phyloP scores from a whole-genome alignment of 176 grass and related monocot genomes.

The Panicum miliaceum region DNA sequence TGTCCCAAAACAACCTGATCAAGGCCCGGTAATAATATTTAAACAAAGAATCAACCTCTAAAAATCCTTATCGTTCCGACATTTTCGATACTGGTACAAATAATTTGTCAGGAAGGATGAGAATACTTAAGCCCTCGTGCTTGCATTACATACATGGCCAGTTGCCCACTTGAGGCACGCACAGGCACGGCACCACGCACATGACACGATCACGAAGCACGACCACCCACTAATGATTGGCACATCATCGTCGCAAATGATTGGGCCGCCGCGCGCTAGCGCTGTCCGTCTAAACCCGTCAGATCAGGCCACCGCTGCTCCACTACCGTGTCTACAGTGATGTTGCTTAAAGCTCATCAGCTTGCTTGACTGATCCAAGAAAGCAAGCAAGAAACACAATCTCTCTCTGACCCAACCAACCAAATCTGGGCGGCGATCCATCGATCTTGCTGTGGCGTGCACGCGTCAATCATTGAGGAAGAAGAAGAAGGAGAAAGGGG shows the following conservation, averaged over 20 bases:
- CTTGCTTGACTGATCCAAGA: conserved; percentile 1
- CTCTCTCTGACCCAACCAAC: conserved; percentile 22
- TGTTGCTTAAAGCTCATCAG: conserved; percentile 10
- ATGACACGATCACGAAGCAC: not conserved
- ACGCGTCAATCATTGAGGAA: conserved; percentile 34
- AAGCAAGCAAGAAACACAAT: conserved; percentile 7
- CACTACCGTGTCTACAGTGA: not conserved
- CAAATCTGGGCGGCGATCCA: conserved; percentile 27
- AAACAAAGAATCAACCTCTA: not conserved
- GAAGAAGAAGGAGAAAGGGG: not conserved
- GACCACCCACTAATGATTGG: conserved; percentile 10
- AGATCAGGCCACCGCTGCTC: conserved; percentile 14
- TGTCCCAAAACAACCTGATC: not conserved
- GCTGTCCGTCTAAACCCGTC: conserved; percentile 25
- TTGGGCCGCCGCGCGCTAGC: conserved; percentile 22
- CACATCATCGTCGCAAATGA: conserved; percentile 31
- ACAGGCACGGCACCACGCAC: not conserved
- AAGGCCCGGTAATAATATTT: not conserved
- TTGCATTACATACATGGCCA: not conserved
- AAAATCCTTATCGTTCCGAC: not conserved
- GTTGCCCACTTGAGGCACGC: conserved; percentile 34
- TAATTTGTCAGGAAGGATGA: not conserved
- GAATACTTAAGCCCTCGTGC: not conserved
- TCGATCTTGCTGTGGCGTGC: conserved; percentile 2
- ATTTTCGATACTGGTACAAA: not conserved